A percentile compares a stretch with the other conserved stretches of the same genome.
phyloP scores from a whole-genome alignment of 306 rosid genomes.

The Albizia julibrissin region DNA sequence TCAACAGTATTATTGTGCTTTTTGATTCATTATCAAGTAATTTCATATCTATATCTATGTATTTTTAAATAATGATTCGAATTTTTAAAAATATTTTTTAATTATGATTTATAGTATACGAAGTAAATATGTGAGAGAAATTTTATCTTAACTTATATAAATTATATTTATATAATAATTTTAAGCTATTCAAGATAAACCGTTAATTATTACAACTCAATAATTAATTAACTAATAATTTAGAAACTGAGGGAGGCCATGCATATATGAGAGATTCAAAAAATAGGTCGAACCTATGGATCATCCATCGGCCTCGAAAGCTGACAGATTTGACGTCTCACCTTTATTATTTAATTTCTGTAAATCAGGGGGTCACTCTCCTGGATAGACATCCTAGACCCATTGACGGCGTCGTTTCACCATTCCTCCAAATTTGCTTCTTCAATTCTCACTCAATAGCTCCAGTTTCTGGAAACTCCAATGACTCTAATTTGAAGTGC shows the following conservation, averaged over 20 bases:
- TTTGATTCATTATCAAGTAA: background rate
- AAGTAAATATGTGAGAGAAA: too few relatives aligned
- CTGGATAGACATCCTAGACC: constrained; percentile 33
- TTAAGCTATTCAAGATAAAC: too few relatives aligned
- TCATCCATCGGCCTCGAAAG: constrained; percentile 22
- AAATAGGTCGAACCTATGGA: constrained; percentile 28
- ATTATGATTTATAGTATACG: too few relatives aligned
- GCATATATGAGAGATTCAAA: background rate
- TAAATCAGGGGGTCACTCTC: constrained; percentile 6
- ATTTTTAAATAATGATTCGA: too few relatives aligned
- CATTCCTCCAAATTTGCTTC: constrained; percentile 14
- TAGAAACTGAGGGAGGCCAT: background rate
- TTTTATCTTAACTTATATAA: too few relatives aligned
- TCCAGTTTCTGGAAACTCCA: background rate
- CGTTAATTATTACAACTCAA: too few relatives aligned
- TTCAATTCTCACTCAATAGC: background rate
- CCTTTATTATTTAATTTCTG: constrained; percentile 24
- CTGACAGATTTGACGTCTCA: constrained; percentile 39
- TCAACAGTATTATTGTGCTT: background rate
- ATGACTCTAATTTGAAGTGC: background rate
- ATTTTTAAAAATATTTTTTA: too few relatives aligned
- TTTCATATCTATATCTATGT: too few relatives aligned
- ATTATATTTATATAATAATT: too few relatives aligned
- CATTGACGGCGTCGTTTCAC: constrained; percentile 40
- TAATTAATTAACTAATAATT: background rate